Evolutionary conservation across 768 basidiomycete species (phyloP), one percentile per base, ranked within the genome.

Genomic region (Naganishia randhawae): DNA sequence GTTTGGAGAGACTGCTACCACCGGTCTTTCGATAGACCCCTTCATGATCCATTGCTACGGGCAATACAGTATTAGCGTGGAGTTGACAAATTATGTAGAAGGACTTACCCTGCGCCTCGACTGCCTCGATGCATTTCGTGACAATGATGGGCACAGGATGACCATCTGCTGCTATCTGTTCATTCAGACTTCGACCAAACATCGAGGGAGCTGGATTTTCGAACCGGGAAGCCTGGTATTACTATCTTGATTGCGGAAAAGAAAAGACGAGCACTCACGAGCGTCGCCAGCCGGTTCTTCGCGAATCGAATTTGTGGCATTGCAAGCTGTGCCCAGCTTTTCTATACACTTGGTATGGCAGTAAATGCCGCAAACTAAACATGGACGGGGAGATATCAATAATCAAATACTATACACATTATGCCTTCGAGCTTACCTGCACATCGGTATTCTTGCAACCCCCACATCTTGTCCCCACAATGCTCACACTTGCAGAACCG

Each of bases 391-490:
- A 25, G 29, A n/a, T 11, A 17, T 61, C 3, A 25, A 22, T 37
- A n/a, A 25, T 25, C 11, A 3, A 8, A 25, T n/a, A 10, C 22
- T 22, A 22, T 25, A 2, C 31, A 63, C 32, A 29, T 68, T 33
- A 29, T 50, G 33, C 22, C 50, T 48, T 39, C 8, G 22, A 11
- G 83, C 91, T 77, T 76, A 92, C 95, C 84, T 72, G 88, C 85
- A 77, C 96, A 99, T 35, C 91, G 88, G 63, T 91, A 83, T 76
- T 83, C 82, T 50, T 94, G 92, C n/a, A 93, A 86, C 8, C 95
- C 95, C 93, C 94, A 99, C 87, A 98, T 87, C 83, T 98, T 99
- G 77, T 98, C 96, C 37, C 88, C 88, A 76, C 96, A 99, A 65
- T 94, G 89, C 74, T 98, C 96, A 76, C 96, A 99, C 48, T 91